Evolutionary conservation across 1,284 basidiomycete species (phyloP), one percentile per base, ranked within the genome.

Genomic region (Ustilago crameri): DNA sequence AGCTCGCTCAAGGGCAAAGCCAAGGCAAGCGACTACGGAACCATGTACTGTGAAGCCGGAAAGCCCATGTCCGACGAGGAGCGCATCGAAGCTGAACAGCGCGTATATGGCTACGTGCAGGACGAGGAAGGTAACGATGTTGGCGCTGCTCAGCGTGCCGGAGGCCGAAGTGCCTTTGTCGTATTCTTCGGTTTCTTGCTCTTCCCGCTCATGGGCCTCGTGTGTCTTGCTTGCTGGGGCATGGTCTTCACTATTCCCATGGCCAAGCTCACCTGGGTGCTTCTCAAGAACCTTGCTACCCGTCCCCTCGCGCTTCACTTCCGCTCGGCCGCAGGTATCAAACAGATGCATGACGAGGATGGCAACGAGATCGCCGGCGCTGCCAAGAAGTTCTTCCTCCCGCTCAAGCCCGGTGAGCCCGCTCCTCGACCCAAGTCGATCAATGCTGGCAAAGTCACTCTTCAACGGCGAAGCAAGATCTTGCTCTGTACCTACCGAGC

Each of bases 401-500:
- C 83, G 12, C 80, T 85, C 12, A 81, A 80, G 32, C 80, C 84
- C 0, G 85, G 85, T 3, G 84, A 85, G 60, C 76, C 79, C 2
- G 84, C 84, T 0, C 84, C 85, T 5, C 72, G 76, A 18, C 76
- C 81, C 50, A 81, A 83, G 67, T 74, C 77, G 15, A 76, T 83
- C 68, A 87, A 77, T 18, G 80, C 81, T 10, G 84, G 84, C 10
- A 41, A 92, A 89, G 45, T 80, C 22, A 83, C 82, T 18, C 74
- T 80, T 22, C 63, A 76, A 14, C 68, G 81, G 17, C 72, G 76
- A 35, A 82, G 83, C 56, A 97, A 91, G 0, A 93, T 99, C 14
- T 86, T 99, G 18, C 88, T 99, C 24, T 99, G 96, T 85, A 95
- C 91, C 2, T 98, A 98, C 84, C 89, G 90, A 37, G 96, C 96